Evolutionary conservation across 176 grass and related monocot genomes (phyloP).

Genomic region (Juncus inflexus): DNA sequence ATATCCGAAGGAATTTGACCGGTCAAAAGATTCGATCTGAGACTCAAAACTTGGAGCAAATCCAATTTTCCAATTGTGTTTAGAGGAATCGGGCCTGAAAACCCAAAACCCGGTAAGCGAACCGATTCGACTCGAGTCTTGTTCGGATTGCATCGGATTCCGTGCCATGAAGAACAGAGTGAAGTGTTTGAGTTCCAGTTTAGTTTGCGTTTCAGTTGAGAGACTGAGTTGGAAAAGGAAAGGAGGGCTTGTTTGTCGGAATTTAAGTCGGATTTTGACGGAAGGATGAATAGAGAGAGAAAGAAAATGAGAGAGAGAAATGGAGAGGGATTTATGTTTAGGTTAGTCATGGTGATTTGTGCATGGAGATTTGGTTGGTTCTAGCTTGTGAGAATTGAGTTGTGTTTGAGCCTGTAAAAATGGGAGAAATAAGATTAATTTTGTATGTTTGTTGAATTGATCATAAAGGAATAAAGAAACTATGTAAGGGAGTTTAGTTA

Average conservation of each 20-base stretch:
- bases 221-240: conserved; percentile 56
- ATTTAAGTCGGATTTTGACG: conserved; percentile 37
- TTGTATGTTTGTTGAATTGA: conserved; percentile 14
- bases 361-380: conserved; percentile 10
- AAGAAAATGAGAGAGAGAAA: conserved; percentile 30
- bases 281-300: conserved; percentile 34
- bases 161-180: conserved; percentile 81
- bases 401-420: conserved; percentile 15
- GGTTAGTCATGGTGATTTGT: conserved; percentile 20
- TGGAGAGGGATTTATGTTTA: conserved; percentile 17
- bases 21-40: conserved; percentile 69
- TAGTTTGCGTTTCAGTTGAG: conserved; percentile 46
- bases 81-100: conserved; percentile 64
- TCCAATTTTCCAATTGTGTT: conserved; percentile 76
- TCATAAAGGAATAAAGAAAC: conserved; percentile 21
- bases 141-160: conserved; percentile 59
- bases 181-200: conserved; percentile 64
- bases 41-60: conserved; percentile 73
- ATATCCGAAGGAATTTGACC: conserved; percentile 71
- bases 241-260: conserved; percentile 88
- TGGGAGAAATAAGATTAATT: conserved; percentile 20
- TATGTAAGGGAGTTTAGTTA: conserved; percentile 22
- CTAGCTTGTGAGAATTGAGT: background rate
- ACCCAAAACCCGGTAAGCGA: conserved; percentile 71
- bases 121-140: conserved; percentile 47